Evolutionary conservation across 805 yeast genomes (phyloP).

Genomic region (Kuraishia molischiana): DNA sequence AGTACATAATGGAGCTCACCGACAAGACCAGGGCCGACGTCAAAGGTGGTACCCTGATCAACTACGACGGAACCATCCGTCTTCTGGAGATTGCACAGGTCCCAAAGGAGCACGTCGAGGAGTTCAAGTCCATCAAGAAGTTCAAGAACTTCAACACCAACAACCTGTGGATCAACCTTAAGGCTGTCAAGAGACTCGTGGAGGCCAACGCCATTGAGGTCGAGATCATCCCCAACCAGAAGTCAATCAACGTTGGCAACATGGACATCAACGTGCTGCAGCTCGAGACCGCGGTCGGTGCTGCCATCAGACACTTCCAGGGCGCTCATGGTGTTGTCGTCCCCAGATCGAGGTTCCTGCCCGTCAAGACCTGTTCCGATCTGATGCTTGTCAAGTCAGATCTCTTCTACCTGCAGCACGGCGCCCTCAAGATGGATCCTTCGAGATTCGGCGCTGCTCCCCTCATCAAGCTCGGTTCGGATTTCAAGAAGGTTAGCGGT

Average conservation of each 20-base stretch:
- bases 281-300: slow-evolving; percentile 98
- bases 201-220: slow-evolving; percentile 73
- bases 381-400: slow-evolving; percentile 91
- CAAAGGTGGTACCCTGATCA: slow-evolving; percentile 97
- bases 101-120: slow-evolving; percentile 97
- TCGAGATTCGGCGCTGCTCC: slow-evolving; percentile 89
- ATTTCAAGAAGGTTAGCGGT: slow-evolving; percentile 89
- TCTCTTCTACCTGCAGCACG: slow-evolving; percentile 83
- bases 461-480: slow-evolving; percentile 90
- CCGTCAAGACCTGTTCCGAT: slow-evolving; percentile 96
- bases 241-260: slow-evolving; percentile 70
- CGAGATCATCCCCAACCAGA: slow-evolving; percentile 94
- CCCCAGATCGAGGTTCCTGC: slow-evolving; percentile 95
- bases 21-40: slow-evolving; percentile 99
- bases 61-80: slow-evolving; percentile 90
- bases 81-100: slow-evolving; percentile 96
- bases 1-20: slow-evolving; percentile 96
- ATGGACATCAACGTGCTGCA: slow-evolving; percentile 80
- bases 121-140: slow-evolving; percentile 94
- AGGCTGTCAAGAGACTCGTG: slow-evolving; percentile 87
- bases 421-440: slow-evolving; percentile 77
- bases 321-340: slow-evolving; percentile 97
- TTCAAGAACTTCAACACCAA: slow-evolving; percentile 98
- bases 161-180: slow-evolving; percentile 93
- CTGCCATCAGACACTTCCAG: slow-evolving; percentile 92